A percentile compares a stretch with the other conserved stretches of the same genome.
Evolutionary conservation across 345 rosid genomes (phyloP).

Genomic region (Eucalyptus paniculata): DNA sequence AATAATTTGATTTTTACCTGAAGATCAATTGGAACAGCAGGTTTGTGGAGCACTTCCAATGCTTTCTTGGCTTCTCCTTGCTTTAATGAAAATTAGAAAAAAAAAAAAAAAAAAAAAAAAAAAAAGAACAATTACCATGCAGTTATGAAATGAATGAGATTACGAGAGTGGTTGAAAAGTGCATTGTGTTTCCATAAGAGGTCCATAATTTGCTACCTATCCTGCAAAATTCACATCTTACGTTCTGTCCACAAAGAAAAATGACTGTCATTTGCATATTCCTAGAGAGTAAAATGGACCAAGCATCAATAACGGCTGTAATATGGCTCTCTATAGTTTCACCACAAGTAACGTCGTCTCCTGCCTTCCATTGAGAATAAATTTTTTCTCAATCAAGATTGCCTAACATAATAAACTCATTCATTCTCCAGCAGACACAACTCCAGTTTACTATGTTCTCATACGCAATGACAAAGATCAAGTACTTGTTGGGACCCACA

Average conservation of each 20-base stretch:
- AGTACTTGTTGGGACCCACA: neutral
- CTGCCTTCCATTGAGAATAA: neutral
- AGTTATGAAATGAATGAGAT: neutral
- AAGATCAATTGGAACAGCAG: constrained; percentile 77
- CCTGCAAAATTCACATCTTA: neutral
- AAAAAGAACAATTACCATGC: neutral
- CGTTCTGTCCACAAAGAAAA: neutral
- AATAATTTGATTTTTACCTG: constrained; percentile 42
- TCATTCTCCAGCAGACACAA: neutral
- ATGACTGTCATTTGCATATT: neutral
- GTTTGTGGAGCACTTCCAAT: constrained; percentile 78
- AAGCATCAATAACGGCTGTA: neutral
- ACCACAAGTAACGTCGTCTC: neutral
- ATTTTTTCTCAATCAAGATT: neutral
- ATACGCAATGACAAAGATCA: neutral
- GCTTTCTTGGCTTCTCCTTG: constrained; percentile 98
- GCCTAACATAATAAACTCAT: neutral
- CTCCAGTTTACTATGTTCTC: neutral
- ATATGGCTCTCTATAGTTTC: neutral
- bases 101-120: neutral
- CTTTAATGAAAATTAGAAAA: constrained; percentile 18
- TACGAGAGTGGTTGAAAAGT: neutral
- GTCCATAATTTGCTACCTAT: neutral
- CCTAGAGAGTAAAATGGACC: neutral
- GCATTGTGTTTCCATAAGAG: neutral